Evolutionary conservation across 2,329 filamentous ascomycete genomes (phyloP), one percentile per base, ranked within the genome.

Genomic region (Ustilaginoidea virens): DNA sequence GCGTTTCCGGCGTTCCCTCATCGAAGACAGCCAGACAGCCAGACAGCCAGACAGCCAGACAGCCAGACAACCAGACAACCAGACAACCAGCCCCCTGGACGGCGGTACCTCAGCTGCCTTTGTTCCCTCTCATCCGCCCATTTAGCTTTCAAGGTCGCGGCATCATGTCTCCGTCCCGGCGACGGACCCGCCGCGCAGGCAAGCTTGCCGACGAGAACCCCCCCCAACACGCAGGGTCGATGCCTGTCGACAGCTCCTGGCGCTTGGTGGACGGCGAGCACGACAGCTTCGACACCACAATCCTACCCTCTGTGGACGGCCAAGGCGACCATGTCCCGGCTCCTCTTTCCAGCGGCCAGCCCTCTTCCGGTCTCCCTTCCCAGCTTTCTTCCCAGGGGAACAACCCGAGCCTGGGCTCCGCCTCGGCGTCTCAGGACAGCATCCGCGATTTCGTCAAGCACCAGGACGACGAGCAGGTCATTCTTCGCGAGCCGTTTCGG

Each of bases 241-340:
- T 60, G 11, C 57, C 58, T 20, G 54, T 68, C 23, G 63, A 67
- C 36, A 60, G 61, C 37, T 72, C 67, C 13, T 73, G 68, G 68
- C 67, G 68, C 39, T 58, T 73, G 51, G 66, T 73, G 9, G 68
- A 73, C 33, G 66, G 63, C 42, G 67, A 71, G 32, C 61, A 71
- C 44, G 67, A 72, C 42, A 70, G 65, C 41, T 72, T 72, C 43
- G 67, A 69, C 39, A 69, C 66, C 5, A 60, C 61, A 7, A 53
- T 69, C 30, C 48, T 69, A 11, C 58, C 61, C 6, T 55, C 59
- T 16, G 52, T 54, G 25, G 58, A 39, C 20, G 52, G 56, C 19
- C 56, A 61, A 24, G 52, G 58, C 27, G 48, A 55, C 19, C 37
- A 49, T 15, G 39, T 53, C 28, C 34, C 55, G 16, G 33, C 47